phyloP scores from a whole-genome alignment of 1,284 basidiomycete species.

The Xerocomus minutiporus region DNA sequence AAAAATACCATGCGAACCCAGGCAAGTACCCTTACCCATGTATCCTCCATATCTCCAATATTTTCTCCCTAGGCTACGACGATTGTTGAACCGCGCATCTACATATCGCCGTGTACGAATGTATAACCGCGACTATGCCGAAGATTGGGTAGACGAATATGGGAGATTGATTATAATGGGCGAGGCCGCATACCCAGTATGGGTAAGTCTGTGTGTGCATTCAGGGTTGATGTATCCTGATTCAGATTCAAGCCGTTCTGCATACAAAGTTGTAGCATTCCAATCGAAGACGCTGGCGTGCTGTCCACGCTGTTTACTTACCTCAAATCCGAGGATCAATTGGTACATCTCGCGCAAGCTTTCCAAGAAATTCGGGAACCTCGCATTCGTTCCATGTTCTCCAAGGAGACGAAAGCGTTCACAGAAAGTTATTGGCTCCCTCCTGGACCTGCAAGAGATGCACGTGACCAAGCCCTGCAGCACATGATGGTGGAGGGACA shows the following conservation, averaged over 20 bases:
- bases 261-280: slow-evolving; percentile 33
- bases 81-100: slow-evolving; percentile 21
- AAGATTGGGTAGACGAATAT: slow-evolving; percentile 37
- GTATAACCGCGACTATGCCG: slow-evolving; percentile 26
- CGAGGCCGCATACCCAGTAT: slow-evolving; percentile 47
- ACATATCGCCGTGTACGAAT: slow-evolving; percentile 26
- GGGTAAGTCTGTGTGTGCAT: slow-evolving; percentile 17
- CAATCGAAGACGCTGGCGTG: slow-evolving; percentile 41
- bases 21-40: slow-evolving; percentile 6
- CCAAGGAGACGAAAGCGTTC: slow-evolving; percentile 27
- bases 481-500: slow-evolving; percentile 25
- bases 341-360: slow-evolving; percentile 38
- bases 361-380: slow-evolving; percentile 44
- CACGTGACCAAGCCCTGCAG: slow-evolving; percentile 37
- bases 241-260: slow-evolving; percentile 30
- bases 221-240: slow-evolving; percentile 5
- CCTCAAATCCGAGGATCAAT: slow-evolving; percentile 38
- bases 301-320: slow-evolving; percentile 43
- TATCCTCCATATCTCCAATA: neutral
- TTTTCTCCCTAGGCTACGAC: slow-evolving; percentile 19
- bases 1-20: slow-evolving; percentile 28
- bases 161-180: slow-evolving; percentile 42
- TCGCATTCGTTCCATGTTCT: slow-evolving; percentile 23
- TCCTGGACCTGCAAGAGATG: slow-evolving; percentile 37
- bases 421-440: slow-evolving; percentile 29